phyloP scores from a whole-genome alignment of 169 alveolate species.

The Eimeria zaria region DNA sequence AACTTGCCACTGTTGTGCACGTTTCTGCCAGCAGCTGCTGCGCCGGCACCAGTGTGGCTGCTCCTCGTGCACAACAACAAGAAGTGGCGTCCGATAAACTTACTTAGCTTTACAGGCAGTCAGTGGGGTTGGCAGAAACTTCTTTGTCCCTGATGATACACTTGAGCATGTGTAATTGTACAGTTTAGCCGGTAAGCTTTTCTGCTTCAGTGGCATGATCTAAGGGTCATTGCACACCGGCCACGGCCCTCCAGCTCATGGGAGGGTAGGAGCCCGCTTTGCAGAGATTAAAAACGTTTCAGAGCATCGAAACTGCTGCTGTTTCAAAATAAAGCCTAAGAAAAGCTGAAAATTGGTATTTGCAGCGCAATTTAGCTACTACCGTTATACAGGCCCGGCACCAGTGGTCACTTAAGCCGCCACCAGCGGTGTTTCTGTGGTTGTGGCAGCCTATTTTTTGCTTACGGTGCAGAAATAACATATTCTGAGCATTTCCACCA shows the following conservation, averaged over 20 bases:
- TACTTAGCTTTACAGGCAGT: background rate
- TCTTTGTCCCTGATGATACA: background rate
- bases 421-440: slow-evolving; percentile 4
- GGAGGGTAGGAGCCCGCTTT: background rate
- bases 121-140: background rate
- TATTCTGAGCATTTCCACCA: background rate
- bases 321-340: background rate
- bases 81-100: too few relatives aligned
- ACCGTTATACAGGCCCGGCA: background rate
- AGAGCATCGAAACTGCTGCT: background rate
- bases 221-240: background rate
- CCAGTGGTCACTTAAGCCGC: slow-evolving; percentile 18
- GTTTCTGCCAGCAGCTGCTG: background rate
- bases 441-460: background rate
- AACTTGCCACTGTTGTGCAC: background rate
- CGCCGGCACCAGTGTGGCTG: too few relatives aligned
- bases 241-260: background rate
- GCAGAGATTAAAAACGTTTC: background rate
- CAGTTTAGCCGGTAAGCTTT: background rate
- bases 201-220: background rate
- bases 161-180: background rate
- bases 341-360: background rate
- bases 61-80: background rate
- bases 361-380: background rate
- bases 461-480: slow-evolving; percentile 15